A percentile compares a stretch with the other conserved stretches of the same genome.
These are phyloP conservation scores for Saksenaea vasiformis DNA, from an alignment of 371 early-diverging fungal species.

Conservation along the genomic window DNA sequence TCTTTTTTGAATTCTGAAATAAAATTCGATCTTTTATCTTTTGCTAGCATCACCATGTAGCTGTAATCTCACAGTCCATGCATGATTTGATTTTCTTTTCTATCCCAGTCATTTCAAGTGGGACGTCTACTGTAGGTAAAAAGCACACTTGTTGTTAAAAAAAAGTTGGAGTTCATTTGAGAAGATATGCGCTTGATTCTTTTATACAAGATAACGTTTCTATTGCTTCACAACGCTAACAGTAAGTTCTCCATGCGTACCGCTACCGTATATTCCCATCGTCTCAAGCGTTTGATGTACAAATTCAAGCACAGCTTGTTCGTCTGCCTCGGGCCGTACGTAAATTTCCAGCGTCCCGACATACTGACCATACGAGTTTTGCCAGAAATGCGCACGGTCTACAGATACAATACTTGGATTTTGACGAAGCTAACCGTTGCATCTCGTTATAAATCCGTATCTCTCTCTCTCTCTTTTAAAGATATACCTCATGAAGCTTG, in stretches of 20 bases:
- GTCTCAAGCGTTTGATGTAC: slow-evolving; percentile 31
- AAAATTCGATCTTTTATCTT: too few relatives aligned
- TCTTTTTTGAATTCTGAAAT: too few relatives aligned
- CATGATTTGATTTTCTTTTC: too few relatives aligned
- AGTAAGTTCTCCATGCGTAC: slow-evolving; percentile 17
- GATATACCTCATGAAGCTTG: slow-evolving; percentile 15
- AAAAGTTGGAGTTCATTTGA: too few relatives aligned
- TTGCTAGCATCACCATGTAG: too few relatives aligned
- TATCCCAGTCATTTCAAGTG: too few relatives aligned
- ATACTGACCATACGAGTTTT: slow-evolving; percentile 48
- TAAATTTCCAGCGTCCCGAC: slow-evolving; percentile 48
- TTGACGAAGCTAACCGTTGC: slow-evolving; percentile 17
- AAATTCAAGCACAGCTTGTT: slow-evolving; percentile 38
- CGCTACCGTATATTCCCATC: neutral
- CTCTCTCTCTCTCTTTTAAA: neutral
- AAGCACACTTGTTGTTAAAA: too few relatives aligned
- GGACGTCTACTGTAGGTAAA: too few relatives aligned
- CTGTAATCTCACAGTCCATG: too few relatives aligned
- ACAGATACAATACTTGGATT: slow-evolving; percentile 20
- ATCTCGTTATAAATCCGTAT: neutral
- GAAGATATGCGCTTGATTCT: too few relatives aligned
- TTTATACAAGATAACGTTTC: neutral
- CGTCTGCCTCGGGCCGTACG: slow-evolving; percentile 43
- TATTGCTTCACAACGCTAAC: slow-evolving; percentile 17
- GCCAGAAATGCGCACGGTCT: slow-evolving; percentile 53